These are phyloP conservation scores for Onygenales sp. DNA, from an alignment of 2,329 filamentous ascomycete species.

Conservation along the genomic window DNA sequence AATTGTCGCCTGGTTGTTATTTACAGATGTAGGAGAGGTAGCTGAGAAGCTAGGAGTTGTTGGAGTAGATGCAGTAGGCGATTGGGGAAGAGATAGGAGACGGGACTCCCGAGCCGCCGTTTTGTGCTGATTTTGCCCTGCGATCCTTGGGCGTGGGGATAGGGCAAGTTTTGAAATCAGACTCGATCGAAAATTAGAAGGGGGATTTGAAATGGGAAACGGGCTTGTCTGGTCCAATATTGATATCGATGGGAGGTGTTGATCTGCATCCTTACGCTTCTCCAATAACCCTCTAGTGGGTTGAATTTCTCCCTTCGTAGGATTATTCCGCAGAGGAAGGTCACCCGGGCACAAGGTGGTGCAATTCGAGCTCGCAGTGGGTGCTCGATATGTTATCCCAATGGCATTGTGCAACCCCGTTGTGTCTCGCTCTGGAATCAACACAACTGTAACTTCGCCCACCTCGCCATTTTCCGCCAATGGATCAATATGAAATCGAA, in stretches of 20 bases:
- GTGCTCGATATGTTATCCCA: slow-evolving; percentile 62
- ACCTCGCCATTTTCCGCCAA: slow-evolving; percentile 42
- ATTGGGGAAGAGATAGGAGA: not conserved
- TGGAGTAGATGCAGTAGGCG: not conserved
- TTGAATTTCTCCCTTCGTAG: not conserved
- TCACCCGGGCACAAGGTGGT: not conserved
- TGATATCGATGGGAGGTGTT: not conserved
- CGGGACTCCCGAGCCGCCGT: not conserved
- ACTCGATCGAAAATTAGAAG: not conserved
- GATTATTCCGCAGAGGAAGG: not conserved
- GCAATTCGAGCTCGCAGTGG: slow-evolving; percentile 20
- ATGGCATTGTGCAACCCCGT: slow-evolving; percentile 57
- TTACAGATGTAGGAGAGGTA: not conserved
- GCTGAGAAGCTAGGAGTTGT: not conserved
- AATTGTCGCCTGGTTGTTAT: not conserved
- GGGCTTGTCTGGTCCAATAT: not conserved
- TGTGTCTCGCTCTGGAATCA: slow-evolving; percentile 50
- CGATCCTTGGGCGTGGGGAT: not conserved
- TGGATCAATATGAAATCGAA: slow-evolving; percentile 46
- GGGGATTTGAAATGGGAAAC: not conserved
- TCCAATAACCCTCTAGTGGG: not conserved
- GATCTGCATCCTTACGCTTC: not conserved
- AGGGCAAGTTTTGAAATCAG: not conserved
- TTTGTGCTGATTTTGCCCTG: not conserved
- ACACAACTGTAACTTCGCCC: slow-evolving; percentile 63